phyloP scores from a whole-genome alignment of 169 alveolate species.

The Plasmodium vinckei region DNA sequence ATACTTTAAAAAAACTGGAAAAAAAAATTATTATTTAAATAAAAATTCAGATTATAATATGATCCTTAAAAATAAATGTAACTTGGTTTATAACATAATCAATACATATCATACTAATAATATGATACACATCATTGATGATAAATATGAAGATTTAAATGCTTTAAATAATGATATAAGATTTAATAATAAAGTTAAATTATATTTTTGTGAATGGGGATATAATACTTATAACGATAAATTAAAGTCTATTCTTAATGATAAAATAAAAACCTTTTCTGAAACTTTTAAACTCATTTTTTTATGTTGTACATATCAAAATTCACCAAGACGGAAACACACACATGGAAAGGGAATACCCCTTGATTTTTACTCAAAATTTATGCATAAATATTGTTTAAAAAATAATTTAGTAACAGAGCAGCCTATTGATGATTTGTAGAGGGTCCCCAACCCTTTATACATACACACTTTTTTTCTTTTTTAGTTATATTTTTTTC shows the following conservation, averaged over 20 bases:
- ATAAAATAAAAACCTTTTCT: constrained; percentile 66
- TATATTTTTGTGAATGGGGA: constrained; percentile 87
- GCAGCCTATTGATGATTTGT: not conserved
- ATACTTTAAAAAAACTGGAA: constrained; percentile 21
- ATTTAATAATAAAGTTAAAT: constrained; percentile 48
- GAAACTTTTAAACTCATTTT: constrained; percentile 30
- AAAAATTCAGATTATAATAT: constrained; percentile 23
- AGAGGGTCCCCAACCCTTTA: not conserved
- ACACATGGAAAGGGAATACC: constrained; percentile 64
- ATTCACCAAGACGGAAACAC: constrained; percentile 37
- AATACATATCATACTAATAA: not conserved
- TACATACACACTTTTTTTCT: not conserved
- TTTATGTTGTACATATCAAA: constrained; percentile 51
- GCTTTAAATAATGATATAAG: constrained; percentile 19
- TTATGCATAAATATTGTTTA: constrained; percentile 32
- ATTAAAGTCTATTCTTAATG: constrained; percentile 78
- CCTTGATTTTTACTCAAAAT: constrained; percentile 47
- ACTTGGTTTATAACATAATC: constrained; percentile 14
- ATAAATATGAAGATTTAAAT: constrained; percentile 68
- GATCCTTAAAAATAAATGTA: constrained; percentile 37
- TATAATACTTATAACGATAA: constrained; percentile 79
- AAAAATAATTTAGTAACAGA: constrained; percentile 11
- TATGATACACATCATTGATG: constrained; percentile 18
- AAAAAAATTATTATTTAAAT: constrained; percentile 19
- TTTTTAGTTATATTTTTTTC: not conserved